Conservation (phyloP, 2,329 filamentous ascomycete species). For the Atkinsonella texensis region DNA sequence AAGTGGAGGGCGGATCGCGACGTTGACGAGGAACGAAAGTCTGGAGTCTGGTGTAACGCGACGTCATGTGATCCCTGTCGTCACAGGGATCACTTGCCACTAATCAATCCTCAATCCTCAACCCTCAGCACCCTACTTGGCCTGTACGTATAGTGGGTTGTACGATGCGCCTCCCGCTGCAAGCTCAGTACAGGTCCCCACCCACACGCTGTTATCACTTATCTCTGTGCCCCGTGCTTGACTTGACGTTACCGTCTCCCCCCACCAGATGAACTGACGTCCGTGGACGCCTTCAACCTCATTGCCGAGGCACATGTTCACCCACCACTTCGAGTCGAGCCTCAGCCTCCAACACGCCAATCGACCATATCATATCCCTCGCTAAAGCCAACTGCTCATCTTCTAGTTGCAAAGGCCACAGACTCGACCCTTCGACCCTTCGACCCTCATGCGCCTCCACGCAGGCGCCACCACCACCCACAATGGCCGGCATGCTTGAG, state of each 20-base stretch:
- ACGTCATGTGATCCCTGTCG: slow-evolving; percentile 6
- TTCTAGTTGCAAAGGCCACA: neutral
- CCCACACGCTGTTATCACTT: neutral
- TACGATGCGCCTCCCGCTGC: neutral
- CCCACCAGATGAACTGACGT: neutral
- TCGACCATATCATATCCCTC: neutral
- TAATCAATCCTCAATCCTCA: neutral
- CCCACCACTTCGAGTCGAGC: slow-evolving; percentile 2
- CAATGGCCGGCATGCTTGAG: slow-evolving; percentile 66
- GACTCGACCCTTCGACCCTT: neutral
- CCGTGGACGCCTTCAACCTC: neutral
- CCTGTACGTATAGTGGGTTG: no score
- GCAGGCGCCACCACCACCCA: slow-evolving; percentile 4
- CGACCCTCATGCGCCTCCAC: slow-evolving; percentile 11
- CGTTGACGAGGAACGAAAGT: neutral
- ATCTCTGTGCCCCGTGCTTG: neutral
- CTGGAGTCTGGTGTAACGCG: neutral
- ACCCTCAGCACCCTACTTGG: no score
- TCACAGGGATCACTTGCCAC: neutral
- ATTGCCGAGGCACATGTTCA: slow-evolving; percentile 9
- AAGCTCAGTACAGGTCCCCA: neutral
- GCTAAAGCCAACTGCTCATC: neutral
- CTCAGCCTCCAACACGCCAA: neutral
- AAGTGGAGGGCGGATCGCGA: neutral
- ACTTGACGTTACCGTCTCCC: neutral